Percentiles rank a stretch among this genome's conserved stretches.
Evolutionary conservation across 2,329 filamentous ascomycete genomes (phyloP).

Genomic region (Verticillium longisporum): DNA sequence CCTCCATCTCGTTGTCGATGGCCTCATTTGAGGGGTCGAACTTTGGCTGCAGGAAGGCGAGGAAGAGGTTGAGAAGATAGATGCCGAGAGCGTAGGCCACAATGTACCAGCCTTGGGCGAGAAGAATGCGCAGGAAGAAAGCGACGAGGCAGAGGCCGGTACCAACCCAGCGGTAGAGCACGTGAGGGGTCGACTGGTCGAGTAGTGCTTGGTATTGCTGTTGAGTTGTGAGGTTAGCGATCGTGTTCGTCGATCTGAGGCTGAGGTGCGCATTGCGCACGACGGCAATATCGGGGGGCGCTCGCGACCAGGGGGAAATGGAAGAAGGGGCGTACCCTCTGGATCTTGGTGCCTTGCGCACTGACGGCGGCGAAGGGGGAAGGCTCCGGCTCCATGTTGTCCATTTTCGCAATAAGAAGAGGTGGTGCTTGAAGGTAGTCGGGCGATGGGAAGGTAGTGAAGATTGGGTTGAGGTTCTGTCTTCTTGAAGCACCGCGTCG

Average conservation of each 20-base stretch:
- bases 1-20: constrained; percentile 92
- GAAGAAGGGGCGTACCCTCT: constrained; percentile 50
- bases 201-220: constrained; percentile 93
- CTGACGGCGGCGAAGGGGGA: constrained; percentile 89
- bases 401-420: constrained; percentile 49
- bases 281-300: not conserved
- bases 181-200: constrained; percentile 86
- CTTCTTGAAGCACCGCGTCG: not conserved
- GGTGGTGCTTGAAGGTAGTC: not conserved
- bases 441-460: not conserved
- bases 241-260: not conserved
- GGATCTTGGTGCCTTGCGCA: constrained; percentile 71
- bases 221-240: constrained; percentile 11
- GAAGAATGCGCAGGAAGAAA: constrained; percentile 84
- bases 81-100: constrained; percentile 97
- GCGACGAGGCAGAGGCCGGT: constrained; percentile 68
- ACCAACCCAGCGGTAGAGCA: constrained; percentile 82
- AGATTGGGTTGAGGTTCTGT: not conserved
- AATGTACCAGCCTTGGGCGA: constrained; percentile 98
- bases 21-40: constrained; percentile 94
- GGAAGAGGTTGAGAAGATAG: constrained; percentile 97
- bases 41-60: constrained; percentile 96
- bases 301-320: not conserved
- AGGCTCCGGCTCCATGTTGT: constrained; percentile 78
- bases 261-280: not conserved